phyloP scores from a whole-genome alignment of 2,329 filamentous ascomycete species.

The Xylogone sp. region DNA sequence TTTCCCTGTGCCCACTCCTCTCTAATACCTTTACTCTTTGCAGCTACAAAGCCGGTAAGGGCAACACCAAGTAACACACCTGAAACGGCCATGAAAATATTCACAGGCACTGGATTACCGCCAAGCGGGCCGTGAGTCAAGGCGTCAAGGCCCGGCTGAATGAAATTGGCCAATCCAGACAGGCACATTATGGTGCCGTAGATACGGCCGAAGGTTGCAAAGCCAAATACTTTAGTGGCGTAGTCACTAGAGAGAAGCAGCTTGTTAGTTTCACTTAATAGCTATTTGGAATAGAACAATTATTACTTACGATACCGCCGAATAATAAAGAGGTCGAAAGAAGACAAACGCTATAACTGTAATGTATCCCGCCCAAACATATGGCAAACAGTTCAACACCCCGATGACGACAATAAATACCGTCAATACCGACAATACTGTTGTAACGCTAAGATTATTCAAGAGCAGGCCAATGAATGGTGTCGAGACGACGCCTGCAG shows the following conservation, averaged over 20 bases:
- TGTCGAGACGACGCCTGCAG: slow-evolving; percentile 73
- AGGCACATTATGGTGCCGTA: slow-evolving; percentile 83
- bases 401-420: slow-evolving; percentile 67
- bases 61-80: slow-evolving; percentile 31
- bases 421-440: slow-evolving; percentile 66
- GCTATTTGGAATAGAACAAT: not conserved
- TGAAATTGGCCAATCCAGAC: slow-evolving; percentile 75
- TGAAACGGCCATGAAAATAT: slow-evolving; percentile 57
- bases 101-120: slow-evolving; percentile 72
- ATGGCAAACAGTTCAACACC: slow-evolving; percentile 65
- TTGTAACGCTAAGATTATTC: slow-evolving; percentile 67
- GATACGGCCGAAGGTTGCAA: slow-evolving; percentile 82
- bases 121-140: slow-evolving; percentile 67
- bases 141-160: slow-evolving; percentile 71
- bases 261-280: not conserved
- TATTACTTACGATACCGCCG: slow-evolving; percentile 60
- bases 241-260: slow-evolving; percentile 57
- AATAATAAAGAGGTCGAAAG: slow-evolving; percentile 86
- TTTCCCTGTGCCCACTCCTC: not conserved
- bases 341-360: slow-evolving; percentile 75
- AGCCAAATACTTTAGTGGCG: slow-evolving; percentile 82
- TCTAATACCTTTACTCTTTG: not conserved
- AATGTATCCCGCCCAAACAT: slow-evolving; percentile 65
- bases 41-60: not conserved
- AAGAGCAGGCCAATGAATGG: slow-evolving; percentile 78